Evolutionary conservation across 495 filamentous ascomycete genomes (phyloP).

Genomic region (Penicillium bovifimosum): DNA sequence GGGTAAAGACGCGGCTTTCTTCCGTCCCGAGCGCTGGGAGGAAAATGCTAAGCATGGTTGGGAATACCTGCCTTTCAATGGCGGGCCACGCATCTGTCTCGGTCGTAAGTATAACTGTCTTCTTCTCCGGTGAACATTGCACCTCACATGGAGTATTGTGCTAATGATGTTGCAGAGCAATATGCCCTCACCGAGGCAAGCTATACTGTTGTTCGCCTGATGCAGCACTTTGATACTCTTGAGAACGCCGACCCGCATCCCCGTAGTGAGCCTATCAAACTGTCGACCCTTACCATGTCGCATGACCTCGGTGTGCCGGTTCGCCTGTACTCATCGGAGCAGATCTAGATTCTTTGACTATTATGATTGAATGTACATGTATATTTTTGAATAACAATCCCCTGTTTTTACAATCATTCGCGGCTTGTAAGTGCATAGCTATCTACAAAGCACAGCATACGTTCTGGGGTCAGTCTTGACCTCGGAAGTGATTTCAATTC

Average conservation of each 20-base stretch:
- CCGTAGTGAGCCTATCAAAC: slow-evolving; percentile 25
- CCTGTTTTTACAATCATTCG: too few species aligned
- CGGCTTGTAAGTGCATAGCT: too few species aligned
- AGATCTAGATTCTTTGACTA: background rate
- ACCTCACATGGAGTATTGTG: background rate
- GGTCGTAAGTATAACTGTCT: slow-evolving; percentile 56
- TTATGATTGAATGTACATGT: slow-evolving; percentile 4
- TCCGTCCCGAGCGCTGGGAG: slow-evolving; percentile 74
- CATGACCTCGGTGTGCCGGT: slow-evolving; percentile 37
- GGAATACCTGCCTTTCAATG: slow-evolving; percentile 79
- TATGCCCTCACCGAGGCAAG: slow-evolving; percentile 77
- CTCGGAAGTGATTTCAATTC: too few species aligned
- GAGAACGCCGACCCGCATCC: slow-evolving; percentile 34
- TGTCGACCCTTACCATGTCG: slow-evolving; percentile 35
- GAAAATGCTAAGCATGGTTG: slow-evolving; percentile 46
- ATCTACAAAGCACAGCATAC: too few species aligned
- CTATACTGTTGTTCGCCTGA: slow-evolving; percentile 64
- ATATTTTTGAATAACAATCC: background rate
- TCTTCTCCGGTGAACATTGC: background rate
- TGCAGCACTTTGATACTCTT: slow-evolving; percentile 59
- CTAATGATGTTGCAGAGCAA: slow-evolving; percentile 41
- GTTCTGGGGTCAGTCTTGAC: background rate
- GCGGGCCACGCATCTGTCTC: slow-evolving; percentile 81
- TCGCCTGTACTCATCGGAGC: slow-evolving; percentile 25
- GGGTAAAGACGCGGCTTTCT: slow-evolving; percentile 48